Evolutionary conservation across 345 rosid species (phyloP).

Genomic region (Hypericum androsaemum): DNA sequence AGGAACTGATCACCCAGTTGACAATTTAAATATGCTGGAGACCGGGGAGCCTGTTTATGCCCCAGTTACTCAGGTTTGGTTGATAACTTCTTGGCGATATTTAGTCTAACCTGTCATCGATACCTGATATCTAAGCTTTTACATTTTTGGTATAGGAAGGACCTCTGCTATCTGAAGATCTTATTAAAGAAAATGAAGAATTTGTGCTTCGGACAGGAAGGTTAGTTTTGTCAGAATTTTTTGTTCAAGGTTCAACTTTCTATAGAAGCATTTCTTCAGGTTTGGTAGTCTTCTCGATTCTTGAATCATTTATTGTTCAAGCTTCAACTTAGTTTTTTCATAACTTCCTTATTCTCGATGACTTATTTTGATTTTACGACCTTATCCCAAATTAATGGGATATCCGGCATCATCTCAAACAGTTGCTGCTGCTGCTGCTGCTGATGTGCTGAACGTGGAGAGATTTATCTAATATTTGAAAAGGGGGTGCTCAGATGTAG

Average conservation of each 20-base stretch:
- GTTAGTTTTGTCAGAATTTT: slow-evolving; percentile 24
- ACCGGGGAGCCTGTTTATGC: slow-evolving; percentile 83
- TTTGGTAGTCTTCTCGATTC: neutral
- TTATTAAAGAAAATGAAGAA: slow-evolving; percentile 92
- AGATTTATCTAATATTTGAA: no score
- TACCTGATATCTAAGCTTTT: slow-evolving; percentile 9
- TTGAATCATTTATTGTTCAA: neutral
- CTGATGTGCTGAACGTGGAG: no score
- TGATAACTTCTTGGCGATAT: slow-evolving; percentile 13
- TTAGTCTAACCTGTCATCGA: slow-evolving; percentile 3
- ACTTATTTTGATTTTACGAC: no score
- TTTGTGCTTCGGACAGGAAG: slow-evolving; percentile 93
- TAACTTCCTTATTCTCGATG: no score
- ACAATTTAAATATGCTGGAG: slow-evolving; percentile 72
- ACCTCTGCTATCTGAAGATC: slow-evolving; percentile 90
- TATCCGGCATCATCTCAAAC: no score
- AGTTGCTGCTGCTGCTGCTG: no score
- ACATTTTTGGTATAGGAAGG: slow-evolving; percentile 54
- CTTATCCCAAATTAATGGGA: no score
- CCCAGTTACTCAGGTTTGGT: slow-evolving; percentile 74
- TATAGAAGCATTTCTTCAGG: neutral
- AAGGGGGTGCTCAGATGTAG: no score
- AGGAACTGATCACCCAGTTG: slow-evolving; percentile 44
- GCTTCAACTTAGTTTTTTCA: no score
- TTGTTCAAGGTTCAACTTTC: neutral